Percentiles rank a stretch among this genome's conserved stretches.
Conservation (phyloP, 208 protist genomes). For the Trypanosoma platydactyli region DNA sequence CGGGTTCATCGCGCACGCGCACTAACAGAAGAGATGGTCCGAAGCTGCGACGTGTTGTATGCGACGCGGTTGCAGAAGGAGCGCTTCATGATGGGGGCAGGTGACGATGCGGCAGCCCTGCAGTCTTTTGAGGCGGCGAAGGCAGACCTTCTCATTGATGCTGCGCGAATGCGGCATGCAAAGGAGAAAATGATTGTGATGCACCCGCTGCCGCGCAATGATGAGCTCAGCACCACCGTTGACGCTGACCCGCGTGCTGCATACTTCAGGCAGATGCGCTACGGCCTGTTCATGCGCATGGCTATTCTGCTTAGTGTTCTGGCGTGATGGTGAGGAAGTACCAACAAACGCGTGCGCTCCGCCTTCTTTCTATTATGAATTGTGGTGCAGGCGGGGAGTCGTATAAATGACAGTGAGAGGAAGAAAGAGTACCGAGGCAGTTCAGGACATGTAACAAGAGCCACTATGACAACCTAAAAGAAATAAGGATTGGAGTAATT, state of each 20-base stretch:
- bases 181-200: slow-evolving; percentile 96
- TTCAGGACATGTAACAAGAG: neutral
- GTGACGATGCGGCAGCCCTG: slow-evolving; percentile 50
- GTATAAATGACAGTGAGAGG: neutral
- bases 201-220: slow-evolving; percentile 97
- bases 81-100: slow-evolving; percentile 76
- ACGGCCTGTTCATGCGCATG: slow-evolving; percentile 98
- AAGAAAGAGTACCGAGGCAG: neutral
- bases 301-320: slow-evolving; percentile 94
- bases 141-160: slow-evolving; percentile 69
- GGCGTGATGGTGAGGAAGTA: slow-evolving; percentile 22
- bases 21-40: slow-evolving; percentile 64
- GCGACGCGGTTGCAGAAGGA: slow-evolving; percentile 97
- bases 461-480: too few species aligned
- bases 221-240: slow-evolving; percentile 94
- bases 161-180: slow-evolving; percentile 56
- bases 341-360: too few species aligned
- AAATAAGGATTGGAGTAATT: too few species aligned
- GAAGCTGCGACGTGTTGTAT: slow-evolving; percentile 96
- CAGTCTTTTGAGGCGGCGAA: slow-evolving; percentile 89
- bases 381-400: neutral
- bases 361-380: neutral
- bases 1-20: slow-evolving; percentile 26
- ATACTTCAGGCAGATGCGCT: slow-evolving; percentile 98
- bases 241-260: slow-evolving; percentile 94